These are phyloP conservation scores for Iodosphaeria phyllophila DNA, from an alignment of 2,329 filamentous ascomycete species.

Conservation along the genomic window DNA sequence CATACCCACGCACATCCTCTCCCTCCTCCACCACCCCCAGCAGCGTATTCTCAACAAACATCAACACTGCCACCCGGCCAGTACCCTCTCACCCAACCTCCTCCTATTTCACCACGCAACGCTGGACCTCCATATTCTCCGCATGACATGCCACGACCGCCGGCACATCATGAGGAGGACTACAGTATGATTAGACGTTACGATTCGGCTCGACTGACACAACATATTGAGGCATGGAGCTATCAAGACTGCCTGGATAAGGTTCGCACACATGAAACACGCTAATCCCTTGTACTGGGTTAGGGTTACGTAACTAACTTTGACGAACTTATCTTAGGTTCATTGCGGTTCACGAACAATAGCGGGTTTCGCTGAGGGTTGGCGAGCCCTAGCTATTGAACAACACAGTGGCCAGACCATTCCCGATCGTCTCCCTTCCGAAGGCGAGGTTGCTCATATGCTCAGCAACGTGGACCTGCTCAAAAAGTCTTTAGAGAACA, in stretches of 20 bases:
- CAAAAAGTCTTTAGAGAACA: conserved; percentile 32
- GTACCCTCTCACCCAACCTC: conserved; percentile 18
- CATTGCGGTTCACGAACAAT: conserved; percentile 31
- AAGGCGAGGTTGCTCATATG: conserved; percentile 35
- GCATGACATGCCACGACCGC: conserved; percentile 25
- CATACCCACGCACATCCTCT: conserved; percentile 11
- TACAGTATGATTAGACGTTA: conserved; percentile 23
- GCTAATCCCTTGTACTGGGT: not conserved
- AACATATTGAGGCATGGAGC: conserved; percentile 32
- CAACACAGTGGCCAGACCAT: conserved; percentile 34
- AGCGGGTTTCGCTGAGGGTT: conserved; percentile 37
- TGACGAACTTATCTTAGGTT: conserved; percentile 20
- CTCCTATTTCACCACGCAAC: conserved; percentile 32
- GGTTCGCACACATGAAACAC: conserved; percentile 20
- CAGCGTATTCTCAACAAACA: conserved; percentile 16
- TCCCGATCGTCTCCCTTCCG: conserved; percentile 32
- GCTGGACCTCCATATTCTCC: conserved; percentile 20
- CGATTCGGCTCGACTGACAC: conserved; percentile 21
- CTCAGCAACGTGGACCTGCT: conserved; percentile 32
- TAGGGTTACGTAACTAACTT: not conserved
- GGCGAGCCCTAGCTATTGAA: conserved; percentile 32
- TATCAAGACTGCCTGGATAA: conserved; percentile 32
- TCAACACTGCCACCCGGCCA: conserved; percentile 28
- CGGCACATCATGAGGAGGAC: conserved; percentile 25
- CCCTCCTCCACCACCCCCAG: conserved; percentile 14